Evolutionary conservation across 495 filamentous ascomycete genomes (phyloP).

Genomic region (Hyaloscypha hepaticicola): DNA sequence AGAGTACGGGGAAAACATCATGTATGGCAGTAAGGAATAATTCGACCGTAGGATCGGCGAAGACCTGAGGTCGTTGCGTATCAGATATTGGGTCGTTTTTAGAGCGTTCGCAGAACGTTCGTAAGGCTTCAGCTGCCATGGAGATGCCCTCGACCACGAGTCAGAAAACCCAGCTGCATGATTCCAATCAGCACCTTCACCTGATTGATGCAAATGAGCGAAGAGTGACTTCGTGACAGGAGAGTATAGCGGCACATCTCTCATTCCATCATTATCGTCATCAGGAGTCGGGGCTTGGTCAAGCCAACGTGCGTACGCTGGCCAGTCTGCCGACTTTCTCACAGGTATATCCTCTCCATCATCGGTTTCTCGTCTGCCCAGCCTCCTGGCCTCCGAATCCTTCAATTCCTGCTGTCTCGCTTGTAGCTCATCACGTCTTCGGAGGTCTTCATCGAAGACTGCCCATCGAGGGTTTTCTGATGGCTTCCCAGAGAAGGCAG

Average conservation of each 20-base stretch:
- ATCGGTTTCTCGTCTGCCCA: not conserved
- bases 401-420: constrained; percentile 23
- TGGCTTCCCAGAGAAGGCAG: constrained; percentile 29
- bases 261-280: constrained; percentile 3
- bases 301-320: not conserved
- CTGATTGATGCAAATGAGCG: constrained; percentile 1
- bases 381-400: constrained; percentile 18
- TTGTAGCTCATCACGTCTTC: constrained; percentile 27
- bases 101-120: constrained; percentile 19
- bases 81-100: constrained; percentile 14
- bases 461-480: constrained; percentile 22
- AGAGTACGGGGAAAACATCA: constrained; percentile 36
- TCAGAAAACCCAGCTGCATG: not conserved
- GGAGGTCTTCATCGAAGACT: constrained; percentile 27
- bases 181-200: constrained; percentile 7
- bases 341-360: constrained; percentile 16
- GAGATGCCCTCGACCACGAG: not conserved
- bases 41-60: constrained; percentile 12
- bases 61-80: constrained; percentile 16
- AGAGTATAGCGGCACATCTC: constrained; percentile 26
- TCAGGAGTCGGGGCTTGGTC: not conserved
- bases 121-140: not conserved
- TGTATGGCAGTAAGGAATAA: constrained; percentile 28
- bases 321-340: constrained; percentile 12
- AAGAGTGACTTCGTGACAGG: constrained; percentile 26